These are phyloP conservation scores for Sphagnum contortum DNA, from an alignment of 225 moss, liverwort and hornwort species.

Conservation along the genomic window DNA sequence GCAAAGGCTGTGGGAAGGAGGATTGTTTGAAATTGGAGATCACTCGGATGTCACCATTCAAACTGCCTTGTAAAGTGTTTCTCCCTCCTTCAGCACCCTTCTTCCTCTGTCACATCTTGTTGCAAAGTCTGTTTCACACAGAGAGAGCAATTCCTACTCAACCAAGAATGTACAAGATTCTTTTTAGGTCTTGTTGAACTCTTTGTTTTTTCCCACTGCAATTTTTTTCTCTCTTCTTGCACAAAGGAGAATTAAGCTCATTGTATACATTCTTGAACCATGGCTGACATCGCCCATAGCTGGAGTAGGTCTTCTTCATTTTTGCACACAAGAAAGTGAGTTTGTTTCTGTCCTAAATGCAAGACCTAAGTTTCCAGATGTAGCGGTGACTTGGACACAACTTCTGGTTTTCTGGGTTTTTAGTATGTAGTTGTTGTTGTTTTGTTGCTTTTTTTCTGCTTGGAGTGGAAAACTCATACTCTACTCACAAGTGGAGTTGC, in stretches of 20 bases:
- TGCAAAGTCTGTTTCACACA: background rate
- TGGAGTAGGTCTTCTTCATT: too few species aligned
- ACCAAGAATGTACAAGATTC: background rate
- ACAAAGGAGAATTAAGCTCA: too few species aligned
- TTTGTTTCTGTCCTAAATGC: too few species aligned
- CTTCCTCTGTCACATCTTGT: slow-evolving; percentile 4
- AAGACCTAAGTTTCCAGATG: background rate
- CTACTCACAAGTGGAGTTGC: background rate
- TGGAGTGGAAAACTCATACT: background rate
- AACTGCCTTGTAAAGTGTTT: slow-evolving; percentile 34
- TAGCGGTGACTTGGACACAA: background rate
- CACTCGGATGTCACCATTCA: slow-evolving; percentile 45
- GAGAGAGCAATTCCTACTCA: too few species aligned
- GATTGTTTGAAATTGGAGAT: slow-evolving; percentile 43
- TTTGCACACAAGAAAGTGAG: too few species aligned
- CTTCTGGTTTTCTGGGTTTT: background rate
- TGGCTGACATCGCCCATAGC: too few species aligned
- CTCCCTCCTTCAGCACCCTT: background rate
- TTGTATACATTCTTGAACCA: too few species aligned
- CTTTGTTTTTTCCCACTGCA: too few species aligned
- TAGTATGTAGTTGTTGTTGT: too few species aligned
- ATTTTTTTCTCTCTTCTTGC: too few species aligned
- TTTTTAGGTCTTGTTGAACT: background rate
- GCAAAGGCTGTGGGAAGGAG: slow-evolving; percentile 53
- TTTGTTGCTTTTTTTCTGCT: background rate